Conservation (phyloP, 2,329 filamentous ascomycete species). For the Penicillium palitans region DNA sequence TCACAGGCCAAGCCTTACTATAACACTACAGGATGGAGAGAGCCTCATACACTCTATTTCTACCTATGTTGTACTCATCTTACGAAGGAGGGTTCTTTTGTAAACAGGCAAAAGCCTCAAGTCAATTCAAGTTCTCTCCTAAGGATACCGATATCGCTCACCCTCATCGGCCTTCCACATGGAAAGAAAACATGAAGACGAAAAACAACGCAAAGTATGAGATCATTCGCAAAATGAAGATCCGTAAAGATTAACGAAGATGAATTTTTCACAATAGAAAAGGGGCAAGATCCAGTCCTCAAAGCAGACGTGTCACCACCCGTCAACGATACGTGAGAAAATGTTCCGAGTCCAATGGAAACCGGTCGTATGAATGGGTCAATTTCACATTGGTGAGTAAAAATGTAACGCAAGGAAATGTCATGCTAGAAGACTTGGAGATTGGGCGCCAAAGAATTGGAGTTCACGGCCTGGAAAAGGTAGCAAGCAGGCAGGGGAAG, state of each 20-base stretch:
- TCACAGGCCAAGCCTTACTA: neutral
- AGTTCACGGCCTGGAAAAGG: neutral
- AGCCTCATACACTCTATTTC: neutral
- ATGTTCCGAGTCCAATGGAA: constrained; percentile 6
- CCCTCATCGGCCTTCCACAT: neutral
- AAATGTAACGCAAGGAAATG: constrained; percentile 9
- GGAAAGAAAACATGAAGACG: neutral
- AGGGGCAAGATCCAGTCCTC: neutral
- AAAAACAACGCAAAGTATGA: neutral
- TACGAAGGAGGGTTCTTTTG: neutral
- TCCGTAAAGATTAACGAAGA: neutral
- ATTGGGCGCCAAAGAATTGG: neutral
- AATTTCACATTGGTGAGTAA: constrained; percentile 14
- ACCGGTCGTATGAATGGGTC: constrained; percentile 9
- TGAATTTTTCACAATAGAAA: neutral
- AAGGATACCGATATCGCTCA: neutral
- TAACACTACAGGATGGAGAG: neutral
- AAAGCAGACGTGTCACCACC: constrained; percentile 6
- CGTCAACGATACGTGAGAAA: constrained; percentile 12
- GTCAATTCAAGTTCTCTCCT: constrained; percentile 6
- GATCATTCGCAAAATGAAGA: neutral
- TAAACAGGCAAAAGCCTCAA: neutral
- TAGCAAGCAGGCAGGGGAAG: neutral
- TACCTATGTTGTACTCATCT: neutral
- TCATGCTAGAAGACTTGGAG: neutral